Percentiles rank a stretch among this genome's conserved stretches.
Evolutionary conservation across 164 flowering plant genomes (phyloP).

Genomic region (Aristolochia californica): DNA sequence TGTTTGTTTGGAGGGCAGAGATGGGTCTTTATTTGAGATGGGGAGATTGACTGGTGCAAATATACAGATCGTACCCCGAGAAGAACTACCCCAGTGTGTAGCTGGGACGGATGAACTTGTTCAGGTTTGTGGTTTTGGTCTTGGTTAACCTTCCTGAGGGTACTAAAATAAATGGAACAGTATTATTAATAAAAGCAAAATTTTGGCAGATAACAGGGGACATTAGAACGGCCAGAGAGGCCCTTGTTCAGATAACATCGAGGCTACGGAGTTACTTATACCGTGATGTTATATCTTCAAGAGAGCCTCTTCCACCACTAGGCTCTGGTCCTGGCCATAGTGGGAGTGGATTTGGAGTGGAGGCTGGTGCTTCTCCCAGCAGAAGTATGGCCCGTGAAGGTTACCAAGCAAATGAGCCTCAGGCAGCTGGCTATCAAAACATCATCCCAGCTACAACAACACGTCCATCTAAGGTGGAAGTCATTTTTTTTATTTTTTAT

Average conservation of each 20-base stretch:
- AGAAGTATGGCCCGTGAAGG: slow-evolving; percentile 27
- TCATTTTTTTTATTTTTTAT: background rate
- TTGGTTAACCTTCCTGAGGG: background rate
- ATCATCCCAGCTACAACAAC: slow-evolving; percentile 20
- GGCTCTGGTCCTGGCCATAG: slow-evolving; percentile 20
- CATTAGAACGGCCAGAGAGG: slow-evolving; percentile 84
- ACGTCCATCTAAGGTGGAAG: slow-evolving; percentile 40
- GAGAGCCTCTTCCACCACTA: slow-evolving; percentile 31
- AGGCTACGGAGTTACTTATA: slow-evolving; percentile 52
- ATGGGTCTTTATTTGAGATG: slow-evolving; percentile 56
- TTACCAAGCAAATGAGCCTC: slow-evolving; percentile 26
- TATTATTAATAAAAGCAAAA: slow-evolving; percentile 3
- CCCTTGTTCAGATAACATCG: slow-evolving; percentile 80
- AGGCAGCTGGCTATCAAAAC: slow-evolving; percentile 28
- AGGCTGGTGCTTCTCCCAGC: slow-evolving; percentile 31
- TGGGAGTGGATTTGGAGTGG: slow-evolving; percentile 23
- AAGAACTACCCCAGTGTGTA: slow-evolving; percentile 47
- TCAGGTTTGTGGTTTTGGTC: slow-evolving; percentile 50
- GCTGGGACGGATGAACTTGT: slow-evolving; percentile 57
- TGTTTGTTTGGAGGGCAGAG: slow-evolving; percentile 62
- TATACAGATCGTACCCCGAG: slow-evolving; percentile 61
- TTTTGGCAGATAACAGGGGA: slow-evolving; percentile 73
- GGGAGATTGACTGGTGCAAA: slow-evolving; percentile 59
- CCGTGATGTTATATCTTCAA: slow-evolving; percentile 42
- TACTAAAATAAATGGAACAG: background rate